Base-by-base conservation (phyloP, 148 eudicot genomes). In the Rhododendron henanense region DNA sequence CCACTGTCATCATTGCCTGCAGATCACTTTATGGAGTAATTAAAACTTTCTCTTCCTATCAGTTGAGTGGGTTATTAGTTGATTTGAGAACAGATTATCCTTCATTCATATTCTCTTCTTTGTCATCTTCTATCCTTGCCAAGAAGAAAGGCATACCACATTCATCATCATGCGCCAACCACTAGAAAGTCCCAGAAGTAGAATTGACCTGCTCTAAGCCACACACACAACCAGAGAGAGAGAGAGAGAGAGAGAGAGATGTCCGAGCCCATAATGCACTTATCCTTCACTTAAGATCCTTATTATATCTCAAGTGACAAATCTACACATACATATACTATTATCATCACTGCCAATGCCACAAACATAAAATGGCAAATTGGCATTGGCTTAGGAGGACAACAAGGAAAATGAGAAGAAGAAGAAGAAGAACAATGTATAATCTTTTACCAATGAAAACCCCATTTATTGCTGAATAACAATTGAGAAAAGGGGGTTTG, bases 381-480 rank as follows among this genome's bases (percentile, higher is more conserved):
- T 75, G n/a, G 88, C 76, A 48, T 67, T 78, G 81, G 79, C 81
- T 79, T 51, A 1, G 25, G 35, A 63, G 65, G 67, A 35, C 23
- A 51, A 74, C n/a, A 75, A 16, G 21, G 53, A 87, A 50, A 47
- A 82, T 35, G 57, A 79, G 59, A 81, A 89, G 73, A 79, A 87
- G 53, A 79, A 87, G 53, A 53, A 14, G 4, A 55, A 55, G 6
- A 55, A 16, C 21, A 51, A 51, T 51, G 55, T 51, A 55, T 84
- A 67, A 87, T 23, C 31, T 55, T 57, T 81, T 51, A 71, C 69
- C 21, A 73, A n/a, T 71, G 85, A 73, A 76, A 47, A 69, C 39
- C 48, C 92, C 87, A 86, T 88, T 94, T 92, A 93, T 94, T 89
- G 86, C 81, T 71, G 87, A 88, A 75, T 83, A 83, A 84, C 85